Evolutionary conservation across 768 basidiomycete genomes (phyloP), one percentile per base, ranked within the genome.

Genomic region (Lentinula sp.): DNA sequence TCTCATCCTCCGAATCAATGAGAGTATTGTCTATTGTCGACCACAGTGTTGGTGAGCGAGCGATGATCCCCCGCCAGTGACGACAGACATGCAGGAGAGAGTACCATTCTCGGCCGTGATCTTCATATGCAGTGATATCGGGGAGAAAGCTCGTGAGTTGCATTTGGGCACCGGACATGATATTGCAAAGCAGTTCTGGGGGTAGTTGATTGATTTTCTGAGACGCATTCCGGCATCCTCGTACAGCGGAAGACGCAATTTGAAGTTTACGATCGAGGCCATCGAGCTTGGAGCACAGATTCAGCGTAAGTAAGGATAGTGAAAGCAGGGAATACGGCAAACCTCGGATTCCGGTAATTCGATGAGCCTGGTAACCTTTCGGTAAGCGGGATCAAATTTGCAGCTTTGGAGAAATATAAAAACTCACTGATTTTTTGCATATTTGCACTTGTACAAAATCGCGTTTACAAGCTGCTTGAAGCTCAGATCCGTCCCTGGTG

Each of bases 161-260:
- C 13, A 50, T 41, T 41, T 62, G 61, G 16, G 61, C 58, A 13
- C 54, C 15, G 28, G 36, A 39, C 32, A 64, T 52, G 41, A 64
- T 59, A n/a, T 59, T 58, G 54, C 42, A 50, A 6, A 64, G 41
- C 8, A 64, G 33, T 49, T 64, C 63, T 9, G 61, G 57, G n/a
- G 63, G 63, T 28, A 64, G 57, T 18, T 53, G 52, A 58, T 64
- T 59, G 9, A 64, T 60, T 50, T 61, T 61, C 52, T 59, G 57
- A 15, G 58, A 20, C 7, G 46, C 37, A 37, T 64, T 64, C 8
- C 63, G 61, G n/a, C 41, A 56, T 6, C 63, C 63, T 61, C 63
- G 46, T 13, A 60, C 39, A 41, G 59, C 59, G 20, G 59, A 50
- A 33, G 59, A 49, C 13, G 50, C 59, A 23, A 52, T 60, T 16